Percentiles rank a stretch among this genome's conserved stretches.
phyloP scores from a whole-genome alignment of 768 basidiomycete species.

The Tubosaeta sp. region DNA sequence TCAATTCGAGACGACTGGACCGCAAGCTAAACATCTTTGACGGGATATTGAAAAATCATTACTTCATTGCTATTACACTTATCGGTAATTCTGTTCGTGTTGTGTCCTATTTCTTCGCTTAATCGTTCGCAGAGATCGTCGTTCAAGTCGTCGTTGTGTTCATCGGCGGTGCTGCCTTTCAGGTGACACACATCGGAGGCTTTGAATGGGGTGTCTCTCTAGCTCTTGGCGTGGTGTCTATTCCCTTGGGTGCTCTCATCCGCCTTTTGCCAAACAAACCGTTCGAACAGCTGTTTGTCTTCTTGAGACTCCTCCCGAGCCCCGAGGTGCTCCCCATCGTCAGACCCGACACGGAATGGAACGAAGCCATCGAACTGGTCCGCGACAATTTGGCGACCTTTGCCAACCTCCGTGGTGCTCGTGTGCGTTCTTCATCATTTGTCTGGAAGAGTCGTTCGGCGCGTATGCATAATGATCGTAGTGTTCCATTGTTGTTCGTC shows the following conservation, averaged over 20 bases:
- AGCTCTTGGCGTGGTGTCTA: slow-evolving; percentile 79
- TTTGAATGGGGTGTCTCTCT: slow-evolving; percentile 93
- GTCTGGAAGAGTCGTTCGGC: slow-evolving; percentile 74
- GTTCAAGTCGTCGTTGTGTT: slow-evolving; percentile 88
- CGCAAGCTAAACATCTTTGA: slow-evolving; percentile 84
- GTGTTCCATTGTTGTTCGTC: slow-evolving; percentile 46
- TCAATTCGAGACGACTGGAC: slow-evolving; percentile 89
- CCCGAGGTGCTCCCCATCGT: slow-evolving; percentile 59
- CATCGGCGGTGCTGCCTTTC: slow-evolving; percentile 88
- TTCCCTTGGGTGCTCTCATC: slow-evolving; percentile 82
- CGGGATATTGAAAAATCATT: slow-evolving; percentile 73
- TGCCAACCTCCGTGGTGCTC: slow-evolving; percentile 81
- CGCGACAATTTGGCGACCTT: slow-evolving; percentile 86
- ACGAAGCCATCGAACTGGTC: slow-evolving; percentile 74
- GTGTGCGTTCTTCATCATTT: slow-evolving; percentile 79
- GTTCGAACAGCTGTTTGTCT: slow-evolving; percentile 59
- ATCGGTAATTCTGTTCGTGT: slow-evolving; percentile 59
- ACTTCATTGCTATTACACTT: slow-evolving; percentile 79
- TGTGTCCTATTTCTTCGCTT: slow-evolving; percentile 1
- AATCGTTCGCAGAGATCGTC: slow-evolving; percentile 60
- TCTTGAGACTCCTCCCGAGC: slow-evolving; percentile 56
- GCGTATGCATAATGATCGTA: slow-evolving; percentile 47
- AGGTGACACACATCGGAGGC: slow-evolving; percentile 72
- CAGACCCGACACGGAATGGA: slow-evolving; percentile 63
- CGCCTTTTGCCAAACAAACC: slow-evolving; percentile 79